Conservation (phyloP, 352 stramenopile species). For the Globisporangium middletonii region DNA sequence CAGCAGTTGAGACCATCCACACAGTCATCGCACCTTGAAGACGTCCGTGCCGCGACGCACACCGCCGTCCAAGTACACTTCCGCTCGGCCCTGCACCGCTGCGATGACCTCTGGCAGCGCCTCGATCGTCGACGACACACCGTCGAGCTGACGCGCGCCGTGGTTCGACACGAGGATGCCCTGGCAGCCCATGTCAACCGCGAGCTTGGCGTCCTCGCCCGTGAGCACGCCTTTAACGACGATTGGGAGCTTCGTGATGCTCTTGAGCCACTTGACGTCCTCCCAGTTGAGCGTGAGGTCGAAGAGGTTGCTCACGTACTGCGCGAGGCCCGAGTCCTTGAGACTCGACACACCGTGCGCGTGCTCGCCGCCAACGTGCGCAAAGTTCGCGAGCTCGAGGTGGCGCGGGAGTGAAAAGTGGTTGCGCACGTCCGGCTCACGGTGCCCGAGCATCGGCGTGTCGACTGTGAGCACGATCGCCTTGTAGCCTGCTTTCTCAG, state of each 20-base stretch:
- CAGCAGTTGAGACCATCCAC: background rate
- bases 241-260: conserved; percentile 88
- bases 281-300: conserved; percentile 94
- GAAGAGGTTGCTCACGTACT: conserved; percentile 77
- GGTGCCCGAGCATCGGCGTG: conserved; percentile 93
- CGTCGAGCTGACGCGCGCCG: conserved; percentile 90
- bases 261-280: conserved; percentile 90
- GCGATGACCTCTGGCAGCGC: conserved; percentile 87
- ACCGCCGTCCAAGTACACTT: conserved; percentile 94
- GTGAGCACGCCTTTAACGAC: conserved; percentile 94
- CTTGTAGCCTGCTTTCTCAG: conserved; percentile 93
- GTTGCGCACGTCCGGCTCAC: conserved; percentile 94
- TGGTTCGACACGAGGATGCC: conserved; percentile 94
- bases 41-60: conserved; percentile 93
- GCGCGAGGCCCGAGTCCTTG: conserved; percentile 41
- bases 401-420: conserved; percentile 82
- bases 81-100: conserved; percentile 71
- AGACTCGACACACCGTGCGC: conserved; percentile 55
- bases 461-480: conserved; percentile 95
- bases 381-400: conserved; percentile 40
- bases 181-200: conserved; percentile 87
- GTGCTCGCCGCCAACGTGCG: conserved; percentile 43
- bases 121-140: conserved; percentile 88
- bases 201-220: conserved; percentile 88
- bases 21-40: conserved; percentile 72